Base-by-base conservation (phyloP, 352 stramenopile species). In the Globisporangium nodosum region DNA sequence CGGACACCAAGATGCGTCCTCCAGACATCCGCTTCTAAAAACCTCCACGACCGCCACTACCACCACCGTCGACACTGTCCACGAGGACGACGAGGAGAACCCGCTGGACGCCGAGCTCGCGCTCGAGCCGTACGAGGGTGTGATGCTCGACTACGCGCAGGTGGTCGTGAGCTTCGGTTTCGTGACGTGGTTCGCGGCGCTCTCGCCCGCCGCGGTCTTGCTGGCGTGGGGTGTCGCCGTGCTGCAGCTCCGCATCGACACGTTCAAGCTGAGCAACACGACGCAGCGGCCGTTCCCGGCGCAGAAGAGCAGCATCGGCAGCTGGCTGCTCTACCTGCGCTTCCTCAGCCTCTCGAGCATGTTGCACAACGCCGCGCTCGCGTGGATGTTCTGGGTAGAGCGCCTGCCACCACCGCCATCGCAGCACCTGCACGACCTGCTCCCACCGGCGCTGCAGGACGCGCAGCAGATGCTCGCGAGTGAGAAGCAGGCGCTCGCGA, bases 81-180 rank as follows among this genome's bases (percentile, higher is more conserved):
- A 49, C 18, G 31, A 52, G 35, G 47, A 20, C 21, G 27, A 21
- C 3, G 16, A 54, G 11, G 27, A 39, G 27, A 33, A 15, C 9
- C n/a, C 39, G 18, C 54, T 85, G 15, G 74, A 78, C 30, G 37
- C 21, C 1, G 78, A 92, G 35, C 59, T 81, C 12, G 55, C 59
- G 20, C 56, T 92, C 39, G 64, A 68, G 7, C 57, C 65, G 37
- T 90, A 89, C 56, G 77, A 88, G 30, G 83, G 83, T 35, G 81
- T 91, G 13, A 72, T 91, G 56, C 79, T 85, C 43, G 83, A 90
- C 66, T 92, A 91, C 63, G 81, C 81, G 9, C 81, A 89, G 50
- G 66, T 92, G 30, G 52, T 86, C 54, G 64, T 85, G 18, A 80
- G 65, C 31, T 68, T 91, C 33, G 83, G 77, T 9, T 84, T 79